A percentile compares a stretch with the other conserved stretches of the same genome.
These are phyloP conservation scores for Aureobasidium sp. DNA, from an alignment of 2,329 filamentous ascomycete species.

Conservation along the genomic window DNA sequence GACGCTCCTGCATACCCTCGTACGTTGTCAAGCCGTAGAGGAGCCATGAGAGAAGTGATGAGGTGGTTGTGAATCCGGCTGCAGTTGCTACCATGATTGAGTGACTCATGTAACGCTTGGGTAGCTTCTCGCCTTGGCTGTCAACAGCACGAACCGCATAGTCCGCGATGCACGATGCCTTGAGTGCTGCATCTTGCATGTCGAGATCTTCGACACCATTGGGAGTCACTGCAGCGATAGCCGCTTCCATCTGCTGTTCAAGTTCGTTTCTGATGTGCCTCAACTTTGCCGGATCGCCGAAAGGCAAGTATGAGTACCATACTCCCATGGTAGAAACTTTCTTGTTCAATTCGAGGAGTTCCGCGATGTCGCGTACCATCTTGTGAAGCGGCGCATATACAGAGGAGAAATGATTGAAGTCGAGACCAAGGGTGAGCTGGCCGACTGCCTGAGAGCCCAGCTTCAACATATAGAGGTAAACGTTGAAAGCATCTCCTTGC, in stretches of 20 bases:
- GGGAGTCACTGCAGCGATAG: conserved; percentile 28
- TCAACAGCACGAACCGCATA: conserved; percentile 48
- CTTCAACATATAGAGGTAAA: conserved; percentile 44
- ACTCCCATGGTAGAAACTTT: conserved; percentile 45
- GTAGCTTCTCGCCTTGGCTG: conserved; percentile 46
- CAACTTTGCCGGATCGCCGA: conserved; percentile 46
- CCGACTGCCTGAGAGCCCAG: conserved; percentile 36
- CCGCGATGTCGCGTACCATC: conserved; percentile 44
- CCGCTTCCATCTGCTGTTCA: conserved; percentile 31
- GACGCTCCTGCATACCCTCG: conserved; percentile 46
- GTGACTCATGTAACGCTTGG: conserved; percentile 32
- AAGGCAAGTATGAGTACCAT: conserved; percentile 51
- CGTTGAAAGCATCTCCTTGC: conserved; percentile 36
- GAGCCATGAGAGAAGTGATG: conserved; percentile 50
- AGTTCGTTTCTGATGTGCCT: conserved; percentile 25
- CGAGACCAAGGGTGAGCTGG: conserved; percentile 36
- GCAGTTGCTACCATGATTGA: conserved; percentile 45
- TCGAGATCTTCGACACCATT: conserved; percentile 27
- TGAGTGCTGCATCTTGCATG: conserved; percentile 30
- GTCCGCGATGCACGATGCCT: conserved; percentile 33
- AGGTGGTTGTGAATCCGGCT: conserved; percentile 54
- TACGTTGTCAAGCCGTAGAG: conserved; percentile 48
- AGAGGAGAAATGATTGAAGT: conserved; percentile 36
- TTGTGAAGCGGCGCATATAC: conserved; percentile 41
- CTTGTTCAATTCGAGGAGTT: conserved; percentile 49